Evolutionary conservation across 192 early-diverging fungal genomes (phyloP), one percentile per base, ranked within the genome.

Genomic region (Coemansia sp.): DNA sequence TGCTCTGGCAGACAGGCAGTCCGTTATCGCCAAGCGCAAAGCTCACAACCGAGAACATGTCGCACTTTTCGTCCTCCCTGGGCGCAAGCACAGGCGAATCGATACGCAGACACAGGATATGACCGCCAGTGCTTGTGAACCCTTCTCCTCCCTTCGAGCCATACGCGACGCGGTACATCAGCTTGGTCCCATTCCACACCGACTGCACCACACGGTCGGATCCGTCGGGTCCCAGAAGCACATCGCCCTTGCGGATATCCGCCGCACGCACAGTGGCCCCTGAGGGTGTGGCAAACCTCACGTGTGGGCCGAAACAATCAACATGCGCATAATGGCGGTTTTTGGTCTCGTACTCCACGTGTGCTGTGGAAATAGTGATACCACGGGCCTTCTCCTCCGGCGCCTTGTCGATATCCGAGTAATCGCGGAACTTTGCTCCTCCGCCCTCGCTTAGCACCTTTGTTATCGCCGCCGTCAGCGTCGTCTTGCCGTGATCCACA

Each of bases 401-500:
- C 45, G 96, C 96, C 89, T 96, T 99, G 85, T 99, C 97, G 68
- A 99, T 98, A 63, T 95, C 92, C 48, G 89, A 88, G 86, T 99
- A 99, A 81, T 94, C 95, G 75, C 88, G 90, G 89, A 95, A 97
- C 85, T 96, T 79, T 23, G 94, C 94, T 61, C 90, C 87, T 63
- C 93, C 94, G 43, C 74, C 69, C 63, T 85, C 77, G 58, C 92
- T 89, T 57, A 98, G 88, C 40, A 95, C 94, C 85, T 97, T 97
- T 63, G 97, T 98, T 76, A 99, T 99, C 68, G 97, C 97, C 44
- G 97, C 97, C 18, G 97, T 96, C 73, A 98, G 90, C 43, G 97
- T 97, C 26, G 97, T 96, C 88, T 97, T 99, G 63, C 95, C 96
- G 89, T 98, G 96, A 79, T 99, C 96, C 68, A 99, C 96, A 84